Evolutionary conservation across 2,329 filamentous ascomycete species (phyloP).

Genomic region (Ambrosiella cleistominuta): DNA sequence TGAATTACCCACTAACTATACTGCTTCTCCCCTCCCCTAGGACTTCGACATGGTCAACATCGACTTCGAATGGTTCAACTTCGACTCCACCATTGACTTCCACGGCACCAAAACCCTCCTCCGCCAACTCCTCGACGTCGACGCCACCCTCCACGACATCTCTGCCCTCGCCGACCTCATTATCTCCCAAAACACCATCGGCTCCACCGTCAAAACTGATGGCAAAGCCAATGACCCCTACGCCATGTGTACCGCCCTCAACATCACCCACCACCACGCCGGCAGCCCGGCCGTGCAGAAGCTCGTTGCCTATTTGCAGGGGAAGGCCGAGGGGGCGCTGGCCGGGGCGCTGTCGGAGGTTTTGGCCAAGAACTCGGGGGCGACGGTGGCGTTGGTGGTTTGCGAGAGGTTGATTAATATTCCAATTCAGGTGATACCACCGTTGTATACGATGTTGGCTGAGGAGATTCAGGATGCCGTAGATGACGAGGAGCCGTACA

Average conservation of each 20-base stretch:
- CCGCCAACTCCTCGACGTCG: conserved; percentile 81
- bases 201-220: conserved; percentile 94
- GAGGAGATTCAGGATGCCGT: conserved; percentile 82
- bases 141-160: conserved; percentile 70
- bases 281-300: conserved; percentile 50
- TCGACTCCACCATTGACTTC: conserved; percentile 75
- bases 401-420: conserved; percentile 92
- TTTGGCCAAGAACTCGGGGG: conserved; percentile 20
- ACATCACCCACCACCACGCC: conserved; percentile 53
- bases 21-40: conserved; percentile 25
- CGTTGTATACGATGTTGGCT: conserved; percentile 84
- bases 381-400: conserved; percentile 68
- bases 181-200: conserved; percentile 68
- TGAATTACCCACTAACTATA: conserved; percentile 11
- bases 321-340: conserved; percentile 37
- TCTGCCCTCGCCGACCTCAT: conserved; percentile 76
- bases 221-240: conserved; percentile 85
- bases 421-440: conserved; percentile 79
- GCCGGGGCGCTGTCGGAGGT: conserved; percentile 26
- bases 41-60: conserved; percentile 86
- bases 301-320: conserved; percentile 52
- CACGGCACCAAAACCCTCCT: conserved; percentile 82
- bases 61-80: conserved; percentile 98
- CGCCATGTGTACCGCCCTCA: conserved; percentile 77
- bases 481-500: conserved; percentile 79